Conservation (phyloP, 441 rosid genomes). For the Erodium trifolium region DNA sequence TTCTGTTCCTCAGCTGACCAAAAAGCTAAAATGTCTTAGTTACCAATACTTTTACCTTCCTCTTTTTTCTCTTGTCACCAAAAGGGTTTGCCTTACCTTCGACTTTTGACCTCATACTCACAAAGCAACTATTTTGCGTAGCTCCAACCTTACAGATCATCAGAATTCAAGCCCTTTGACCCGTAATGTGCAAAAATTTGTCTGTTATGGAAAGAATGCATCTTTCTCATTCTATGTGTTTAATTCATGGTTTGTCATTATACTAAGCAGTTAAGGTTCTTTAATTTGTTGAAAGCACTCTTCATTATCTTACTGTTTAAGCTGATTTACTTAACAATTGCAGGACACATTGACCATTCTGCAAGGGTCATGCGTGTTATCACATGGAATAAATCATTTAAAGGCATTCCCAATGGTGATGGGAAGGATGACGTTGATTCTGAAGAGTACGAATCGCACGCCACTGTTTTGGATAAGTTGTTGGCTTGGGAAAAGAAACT, state of each 20-base stretch:
- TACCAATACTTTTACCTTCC: too few relatives aligned
- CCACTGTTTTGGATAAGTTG: constrained; percentile 57
- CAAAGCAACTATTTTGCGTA: too few relatives aligned
- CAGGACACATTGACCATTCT: constrained; percentile 62
- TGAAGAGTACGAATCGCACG: constrained; percentile 58
- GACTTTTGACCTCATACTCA: too few relatives aligned
- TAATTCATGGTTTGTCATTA: background rate
- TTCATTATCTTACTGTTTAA: constrained; percentile 10
- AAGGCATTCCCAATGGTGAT: constrained; percentile 43
- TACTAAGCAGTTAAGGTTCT: background rate
- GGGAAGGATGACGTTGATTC: constrained; percentile 40
- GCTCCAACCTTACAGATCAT: too few relatives aligned
- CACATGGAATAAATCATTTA: constrained; percentile 55
- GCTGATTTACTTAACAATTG: constrained; percentile 10
- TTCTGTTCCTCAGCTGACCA: too few relatives aligned
- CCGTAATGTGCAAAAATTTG: too few relatives aligned
- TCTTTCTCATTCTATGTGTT: background rate
- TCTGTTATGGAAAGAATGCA: too few relatives aligned
- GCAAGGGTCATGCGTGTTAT: constrained; percentile 61
- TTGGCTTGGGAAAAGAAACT: constrained; percentile 71
- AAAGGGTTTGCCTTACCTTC: too few relatives aligned
- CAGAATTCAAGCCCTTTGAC: too few relatives aligned
- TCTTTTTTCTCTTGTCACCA: too few relatives aligned
- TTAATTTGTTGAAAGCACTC: background rate
- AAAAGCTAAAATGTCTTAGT: too few relatives aligned